Evolutionary conservation across 2,329 filamentous ascomycete species (phyloP), one percentile per base, ranked within the genome.

Genomic region (Chalaropsis thielavioides): DNA sequence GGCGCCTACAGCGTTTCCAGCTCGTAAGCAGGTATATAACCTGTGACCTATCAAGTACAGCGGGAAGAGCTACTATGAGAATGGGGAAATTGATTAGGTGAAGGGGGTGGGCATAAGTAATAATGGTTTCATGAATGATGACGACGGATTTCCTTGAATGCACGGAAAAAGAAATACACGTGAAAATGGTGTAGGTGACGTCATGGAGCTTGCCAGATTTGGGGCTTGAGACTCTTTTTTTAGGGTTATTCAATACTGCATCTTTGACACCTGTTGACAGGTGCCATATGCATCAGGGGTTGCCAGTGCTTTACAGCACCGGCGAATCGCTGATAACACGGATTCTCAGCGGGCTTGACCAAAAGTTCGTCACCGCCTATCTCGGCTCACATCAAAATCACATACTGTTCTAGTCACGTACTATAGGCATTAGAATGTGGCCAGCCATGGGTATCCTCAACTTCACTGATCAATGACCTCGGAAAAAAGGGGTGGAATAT

Each of bases 401-500:
- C n/a, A n/a, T n/a, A n/a, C n/a, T n/a, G n/a, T n/a, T n/a, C n/a
- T n/a, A n/a, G n/a, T n/a, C n/a, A n/a, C n/a, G n/a, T n/a, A n/a
- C n/a, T 41, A 40, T 15, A 58, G 24, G 7, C 15, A 41, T 27
- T 58, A 40, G 40, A 64, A 67, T 67, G 65, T 67, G 58, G 56
- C 65, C 65, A 49, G 19, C 82, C 83, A 92, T 92, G 89, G 88
- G 92, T 92, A 83, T 86, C 88, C 88, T 86, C 83, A 88, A 86
- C 89, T 83, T 92, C 89, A 95, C 78, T 70, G 83, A 85, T 88
- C 89, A 80, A 95, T 86, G 89, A 87, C 83, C 88, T 94, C 82
- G 84, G 89, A 83, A 84, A 90, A 90, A 82, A 84, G 89, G 86
- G 77, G 80, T 85, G 88, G 88, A 92, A 92, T 92, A 91, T 92